A percentile compares a stretch with the other conserved stretches of the same genome.
These are phyloP conservation scores for Geranomyces variabilis DNA, from an alignment of 192 early-diverging fungal genomes.

Conservation along the genomic window DNA sequence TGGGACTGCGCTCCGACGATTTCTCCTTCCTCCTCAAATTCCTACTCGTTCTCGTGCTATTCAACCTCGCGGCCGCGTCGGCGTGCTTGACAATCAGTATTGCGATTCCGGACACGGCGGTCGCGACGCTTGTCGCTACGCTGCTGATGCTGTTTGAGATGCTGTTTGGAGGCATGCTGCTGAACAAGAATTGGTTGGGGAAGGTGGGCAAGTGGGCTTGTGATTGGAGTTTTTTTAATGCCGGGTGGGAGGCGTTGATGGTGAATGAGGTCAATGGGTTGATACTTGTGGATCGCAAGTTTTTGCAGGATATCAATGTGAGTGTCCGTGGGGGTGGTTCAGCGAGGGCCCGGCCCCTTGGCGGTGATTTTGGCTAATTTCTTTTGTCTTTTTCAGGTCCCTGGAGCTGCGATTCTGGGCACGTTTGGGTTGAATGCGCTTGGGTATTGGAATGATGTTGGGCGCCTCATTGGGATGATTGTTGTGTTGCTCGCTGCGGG, in stretches of 20 bases:
- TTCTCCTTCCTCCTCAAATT: slow-evolving; percentile 58
- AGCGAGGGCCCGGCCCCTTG: not conserved
- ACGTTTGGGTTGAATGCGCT: slow-evolving; percentile 87
- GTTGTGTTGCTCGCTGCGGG: slow-evolving; percentile 65
- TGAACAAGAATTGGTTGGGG: slow-evolving; percentile 77
- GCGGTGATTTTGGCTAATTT: not conserved
- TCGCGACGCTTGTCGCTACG: slow-evolving; percentile 76
- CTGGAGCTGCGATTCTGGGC: slow-evolving; percentile 80
- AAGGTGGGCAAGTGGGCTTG: slow-evolving; percentile 64
- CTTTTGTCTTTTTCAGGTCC: slow-evolving; percentile 53
- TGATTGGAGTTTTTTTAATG: slow-evolving; percentile 78
- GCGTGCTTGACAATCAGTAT: slow-evolving; percentile 77
- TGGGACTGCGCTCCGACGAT: slow-evolving; percentile 74
- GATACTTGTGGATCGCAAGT: slow-evolving; percentile 75
- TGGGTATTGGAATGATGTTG: slow-evolving; percentile 82
- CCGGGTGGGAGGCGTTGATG: slow-evolving; percentile 85
- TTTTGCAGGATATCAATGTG: slow-evolving; percentile 82
- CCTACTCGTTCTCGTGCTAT: slow-evolving; percentile 76
- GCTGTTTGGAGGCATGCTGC: slow-evolving; percentile 85
- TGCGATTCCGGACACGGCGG: slow-evolving; percentile 70
- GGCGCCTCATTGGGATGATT: slow-evolving; percentile 62
- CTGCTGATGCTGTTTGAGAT: slow-evolving; percentile 87
- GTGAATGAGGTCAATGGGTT: slow-evolving; percentile 88
- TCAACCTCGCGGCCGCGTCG: slow-evolving; percentile 77
- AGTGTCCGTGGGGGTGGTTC: slow-evolving; percentile 1